Evolutionary conservation across 2,329 filamentous ascomycete species (phyloP).

Genomic region (Aureobasidium zeae): DNA sequence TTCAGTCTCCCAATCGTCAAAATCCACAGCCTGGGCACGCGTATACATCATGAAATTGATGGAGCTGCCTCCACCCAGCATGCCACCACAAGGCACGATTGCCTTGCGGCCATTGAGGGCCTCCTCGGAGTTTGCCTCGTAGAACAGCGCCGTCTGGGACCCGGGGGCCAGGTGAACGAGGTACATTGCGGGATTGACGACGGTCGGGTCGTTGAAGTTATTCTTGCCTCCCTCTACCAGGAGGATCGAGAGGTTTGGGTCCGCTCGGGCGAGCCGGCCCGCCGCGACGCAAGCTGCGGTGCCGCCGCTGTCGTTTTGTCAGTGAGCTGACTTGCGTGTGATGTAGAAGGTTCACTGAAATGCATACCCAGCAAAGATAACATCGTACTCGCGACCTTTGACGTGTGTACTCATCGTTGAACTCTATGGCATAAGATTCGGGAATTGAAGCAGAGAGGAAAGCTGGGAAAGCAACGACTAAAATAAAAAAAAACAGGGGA

Average conservation of each 20-base stretch:
- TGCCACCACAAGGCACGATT: conserved; percentile 37
- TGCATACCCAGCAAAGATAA: conserved; percentile 1
- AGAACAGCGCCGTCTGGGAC: conserved; percentile 45
- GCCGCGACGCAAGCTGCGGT: conserved; percentile 43
- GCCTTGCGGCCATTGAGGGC: conserved; percentile 37
- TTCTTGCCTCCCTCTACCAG: conserved; percentile 47
- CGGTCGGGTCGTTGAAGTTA: conserved; percentile 42
- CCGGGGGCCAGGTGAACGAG: conserved; percentile 40
- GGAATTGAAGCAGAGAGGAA: too few relatives aligned
- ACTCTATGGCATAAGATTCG: too few relatives aligned
- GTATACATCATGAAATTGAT: conserved; percentile 33
- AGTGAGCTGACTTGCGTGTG: too few relatives aligned
- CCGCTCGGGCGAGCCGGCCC: conserved; percentile 42
- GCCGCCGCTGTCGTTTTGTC: conserved; percentile 28
- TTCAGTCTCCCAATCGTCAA: conserved; percentile 20
- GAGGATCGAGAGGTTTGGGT: conserved; percentile 42
- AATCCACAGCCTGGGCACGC: conserved; percentile 19
- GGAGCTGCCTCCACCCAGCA: conserved; percentile 50
- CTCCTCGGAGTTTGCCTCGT: conserved; percentile 39
- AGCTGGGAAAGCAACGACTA: too few relatives aligned
- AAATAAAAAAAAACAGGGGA: too few relatives aligned
- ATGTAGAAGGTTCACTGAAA: background rate
- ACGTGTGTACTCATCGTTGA: conserved; percentile 6
- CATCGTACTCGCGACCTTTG: conserved; percentile 1
- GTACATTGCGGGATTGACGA: conserved; percentile 46